Base-by-base conservation (phyloP, 331 rosid genomes). In the Erythrophleum ivorense region DNA sequence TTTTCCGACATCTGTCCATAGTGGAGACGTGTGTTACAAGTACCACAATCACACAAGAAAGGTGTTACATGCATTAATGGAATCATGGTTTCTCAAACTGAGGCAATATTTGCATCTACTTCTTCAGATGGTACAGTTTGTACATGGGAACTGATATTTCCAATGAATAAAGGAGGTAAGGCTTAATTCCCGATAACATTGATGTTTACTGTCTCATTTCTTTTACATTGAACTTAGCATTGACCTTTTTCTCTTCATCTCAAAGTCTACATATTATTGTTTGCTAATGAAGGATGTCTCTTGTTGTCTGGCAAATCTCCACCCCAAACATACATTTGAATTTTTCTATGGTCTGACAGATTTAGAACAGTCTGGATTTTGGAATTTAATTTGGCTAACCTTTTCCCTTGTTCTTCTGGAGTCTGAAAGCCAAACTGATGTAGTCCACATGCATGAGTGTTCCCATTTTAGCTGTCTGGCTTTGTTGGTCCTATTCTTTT, bases 11-110 rank as follows among this genome's bases (percentile, higher is more conserved):
- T 65, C 11, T 53, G 72, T 78, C 82, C 43, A 29, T 77, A 96
- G 98, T 96, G 98, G 99, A 91, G 95, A 84, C 83, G 89, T 73
- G 92, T 90, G 84, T 55, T 86, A 33, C 95, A 88, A 85, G 75
- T 91, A 64, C 95, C 95, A 18, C 87, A 84, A 80, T 92, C 88
- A 54, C 98, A 96, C 91, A 91, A 89, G 84, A 94, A 92, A 86
- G 99, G 99, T 75, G 96, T 93, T 84, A 96, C 99, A 9, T 96
- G 99, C 88, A 88, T 93, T 75, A 88, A 85, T 81, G 99, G 95
- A 76, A 89, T 92, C 80, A 78, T 93, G 93, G 76, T 89, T 82
- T 91, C 97, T 69, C 89, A 92, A 84, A 85, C 87, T 21, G 97
- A 88, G 82, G 97, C 97, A 50, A 40, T 92, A 16, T 88, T 96